Evolutionary conservation across 345 rosid genomes (phyloP).

Genomic region (Carallia brachiata): DNA sequence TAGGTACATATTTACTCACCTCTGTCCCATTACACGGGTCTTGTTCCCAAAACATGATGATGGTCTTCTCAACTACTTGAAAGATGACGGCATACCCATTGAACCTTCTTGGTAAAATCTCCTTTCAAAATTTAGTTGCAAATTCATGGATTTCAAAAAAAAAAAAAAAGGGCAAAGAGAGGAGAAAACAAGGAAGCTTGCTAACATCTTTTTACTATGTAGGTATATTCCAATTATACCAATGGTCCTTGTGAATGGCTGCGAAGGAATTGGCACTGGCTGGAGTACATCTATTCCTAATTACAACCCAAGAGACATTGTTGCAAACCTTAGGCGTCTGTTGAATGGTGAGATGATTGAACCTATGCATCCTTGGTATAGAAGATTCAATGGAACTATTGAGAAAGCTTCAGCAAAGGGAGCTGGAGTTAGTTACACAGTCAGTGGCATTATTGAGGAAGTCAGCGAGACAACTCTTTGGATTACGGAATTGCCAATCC

Average conservation of each 20-base stretch:
- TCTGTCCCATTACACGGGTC: conserved; percentile 69
- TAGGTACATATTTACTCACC: conserved; percentile 74
- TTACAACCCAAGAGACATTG: conserved; percentile 84
- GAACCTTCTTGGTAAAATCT: conserved; percentile 84
- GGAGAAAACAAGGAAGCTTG: neutral
- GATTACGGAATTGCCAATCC: conserved; percentile 79
- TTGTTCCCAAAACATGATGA: conserved; percentile 91
- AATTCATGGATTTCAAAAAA: neutral
- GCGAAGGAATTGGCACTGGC: conserved; percentile 99
- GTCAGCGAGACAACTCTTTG: conserved; percentile 59
- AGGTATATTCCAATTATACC: conserved; percentile 97
- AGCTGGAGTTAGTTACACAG: conserved; percentile 60
- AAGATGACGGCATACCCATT: conserved; percentile 83
- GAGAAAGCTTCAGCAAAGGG: conserved; percentile 71
- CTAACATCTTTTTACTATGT: conserved; percentile 10
- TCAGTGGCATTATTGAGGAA: conserved; percentile 66
- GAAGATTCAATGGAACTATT: conserved; percentile 78
- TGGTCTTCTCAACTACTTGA: conserved; percentile 70
- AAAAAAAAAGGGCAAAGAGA: neutral
- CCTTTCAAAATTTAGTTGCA: neutral
- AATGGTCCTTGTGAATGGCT: conserved; percentile 83
- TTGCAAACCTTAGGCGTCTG: conserved; percentile 63
- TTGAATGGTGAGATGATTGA: conserved; percentile 71
- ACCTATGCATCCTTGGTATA: conserved; percentile 99
- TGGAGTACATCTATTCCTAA: conserved; percentile 93